Evolutionary conservation across 306 rosid species (phyloP), one percentile per base, ranked within the genome.

Genomic region (Cucurbita argyrosperma): DNA sequence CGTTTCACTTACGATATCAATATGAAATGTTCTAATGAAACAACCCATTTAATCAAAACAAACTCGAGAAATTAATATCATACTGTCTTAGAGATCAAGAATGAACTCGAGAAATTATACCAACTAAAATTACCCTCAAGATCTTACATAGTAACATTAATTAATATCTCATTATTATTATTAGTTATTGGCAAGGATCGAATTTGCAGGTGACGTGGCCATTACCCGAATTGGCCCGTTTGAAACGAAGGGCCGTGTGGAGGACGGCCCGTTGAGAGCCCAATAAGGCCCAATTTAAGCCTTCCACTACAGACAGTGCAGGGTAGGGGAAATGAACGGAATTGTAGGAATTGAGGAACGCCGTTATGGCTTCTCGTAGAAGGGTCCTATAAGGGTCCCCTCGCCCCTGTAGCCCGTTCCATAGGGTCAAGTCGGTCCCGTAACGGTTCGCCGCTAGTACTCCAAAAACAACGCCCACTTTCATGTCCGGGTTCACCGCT

Each of bases 321-420:
- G 84, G 82, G 80, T 88, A 90, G 69, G 90, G 76, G 73, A 81
- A 92, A 4, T 76, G 86, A 60, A 88, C 74, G 76, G 85, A 85
- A 71, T 83, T 90, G 64, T 87, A 87, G 26, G 98, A 92, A 78
- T 90, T 92, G 49, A 92, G 88, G 69, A 88, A 82, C 8, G 96
- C 92, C 19, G 98, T 83, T 59, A 83, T 72, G 60, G 86, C 90
- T 83, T 92, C 98, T 77, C 96, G 88, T 45, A 90, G 81, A 47
- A 92, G 92, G 8, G 96, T 86, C 84, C 84, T 81, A 50, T 87
- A 87, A 74, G 89, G 87, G 73, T 92, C 98, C 81, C 92, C 96
- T 83, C 89, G 85, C 38, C 96, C 96, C 37, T 90, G 85, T 47
- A 88, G 74, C 1, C 90, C 98, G 54, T 86, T 76, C 96, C 89